Conservation (phyloP, 1,284 basidiomycete genomes). For the Pseudozyma sp. region DNA sequence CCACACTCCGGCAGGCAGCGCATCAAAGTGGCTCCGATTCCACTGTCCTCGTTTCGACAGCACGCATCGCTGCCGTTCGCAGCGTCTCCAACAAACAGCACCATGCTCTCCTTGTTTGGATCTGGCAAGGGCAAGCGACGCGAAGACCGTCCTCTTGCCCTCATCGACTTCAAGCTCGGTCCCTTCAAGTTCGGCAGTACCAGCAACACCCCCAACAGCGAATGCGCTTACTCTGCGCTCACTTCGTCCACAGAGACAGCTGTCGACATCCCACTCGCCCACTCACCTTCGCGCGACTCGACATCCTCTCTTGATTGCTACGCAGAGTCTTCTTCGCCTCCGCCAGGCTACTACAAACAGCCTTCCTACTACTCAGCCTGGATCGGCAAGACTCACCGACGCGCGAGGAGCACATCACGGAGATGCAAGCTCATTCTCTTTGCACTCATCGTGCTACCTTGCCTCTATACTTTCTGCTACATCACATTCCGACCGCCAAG, state of each 20-base stretch:
- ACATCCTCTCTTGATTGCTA: conserved; percentile 18
- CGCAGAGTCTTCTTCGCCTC: conserved; percentile 18
- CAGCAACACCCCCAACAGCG: conserved; percentile 34
- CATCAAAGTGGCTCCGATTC: too few relatives aligned
- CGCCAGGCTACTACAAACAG: conserved; percentile 43
- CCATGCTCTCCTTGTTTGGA: conserved; percentile 31
- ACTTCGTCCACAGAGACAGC: conserved; percentile 30
- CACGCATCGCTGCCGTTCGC: neutral
- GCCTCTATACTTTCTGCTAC: conserved; percentile 37
- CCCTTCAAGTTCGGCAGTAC: conserved; percentile 36
- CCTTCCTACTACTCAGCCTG: conserved; percentile 38
- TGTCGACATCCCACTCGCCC: conserved; percentile 18
- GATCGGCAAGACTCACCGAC: conserved; percentile 23
- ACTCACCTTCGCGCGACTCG: conserved; percentile 15
- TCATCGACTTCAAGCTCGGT: conserved; percentile 36
- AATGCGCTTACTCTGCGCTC: conserved; percentile 37
- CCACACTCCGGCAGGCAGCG: too few relatives aligned
- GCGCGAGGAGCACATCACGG: conserved; percentile 28
- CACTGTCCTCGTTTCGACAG: neutral
- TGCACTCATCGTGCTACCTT: conserved; percentile 21
- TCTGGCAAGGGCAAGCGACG: conserved; percentile 24
- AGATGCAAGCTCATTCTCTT: conserved; percentile 30
- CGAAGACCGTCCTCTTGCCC: conserved; percentile 15
- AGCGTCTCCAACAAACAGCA: neutral
- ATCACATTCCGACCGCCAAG: conserved; percentile 46